phyloP scores from a whole-genome alignment of 192 early-diverging fungal genomes.

The Nowakowskiella sp. region DNA sequence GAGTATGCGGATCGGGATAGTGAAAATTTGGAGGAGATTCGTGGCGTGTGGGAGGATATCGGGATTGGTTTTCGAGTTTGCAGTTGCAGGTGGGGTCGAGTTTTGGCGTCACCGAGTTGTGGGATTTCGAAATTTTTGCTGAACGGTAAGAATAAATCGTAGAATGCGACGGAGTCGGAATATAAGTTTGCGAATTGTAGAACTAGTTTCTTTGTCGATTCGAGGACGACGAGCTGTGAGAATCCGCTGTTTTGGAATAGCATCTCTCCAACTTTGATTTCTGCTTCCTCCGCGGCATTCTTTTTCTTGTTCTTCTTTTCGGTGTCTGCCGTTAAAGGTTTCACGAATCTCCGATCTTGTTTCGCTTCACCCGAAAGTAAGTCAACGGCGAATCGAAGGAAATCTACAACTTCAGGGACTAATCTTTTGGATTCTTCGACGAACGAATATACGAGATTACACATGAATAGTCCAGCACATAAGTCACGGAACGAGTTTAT shows the following conservation, averaged over 20 bases:
- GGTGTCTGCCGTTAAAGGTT: constrained; percentile 9
- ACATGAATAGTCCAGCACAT: constrained; percentile 67
- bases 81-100: constrained; percentile 66
- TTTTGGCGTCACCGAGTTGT: not conserved
- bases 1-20: constrained; percentile 58
- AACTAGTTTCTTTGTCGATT: constrained; percentile 10
- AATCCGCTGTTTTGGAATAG: too few species aligned
- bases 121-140: constrained; percentile 5
- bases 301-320: not conserved
- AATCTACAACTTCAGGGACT: constrained; percentile 44
- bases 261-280: not conserved
- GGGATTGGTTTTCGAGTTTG: constrained; percentile 83
- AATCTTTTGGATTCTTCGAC: constrained; percentile 11
- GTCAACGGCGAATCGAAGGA: constrained; percentile 20
- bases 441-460: constrained; percentile 35
- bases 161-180: constrained; percentile 13
- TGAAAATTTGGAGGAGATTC: not conserved
- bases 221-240: constrained; percentile 10
- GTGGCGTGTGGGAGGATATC: constrained; percentile 67
- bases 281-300: not conserved
- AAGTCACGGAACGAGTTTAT: constrained; percentile 52
- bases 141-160: constrained; percentile 26
- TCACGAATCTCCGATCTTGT: too few species aligned
- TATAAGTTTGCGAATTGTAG: constrained; percentile 18
- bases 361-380: too few species aligned